Base-by-base conservation (phyloP, 345 rosid species). In the Nasturtium officinale region DNA sequence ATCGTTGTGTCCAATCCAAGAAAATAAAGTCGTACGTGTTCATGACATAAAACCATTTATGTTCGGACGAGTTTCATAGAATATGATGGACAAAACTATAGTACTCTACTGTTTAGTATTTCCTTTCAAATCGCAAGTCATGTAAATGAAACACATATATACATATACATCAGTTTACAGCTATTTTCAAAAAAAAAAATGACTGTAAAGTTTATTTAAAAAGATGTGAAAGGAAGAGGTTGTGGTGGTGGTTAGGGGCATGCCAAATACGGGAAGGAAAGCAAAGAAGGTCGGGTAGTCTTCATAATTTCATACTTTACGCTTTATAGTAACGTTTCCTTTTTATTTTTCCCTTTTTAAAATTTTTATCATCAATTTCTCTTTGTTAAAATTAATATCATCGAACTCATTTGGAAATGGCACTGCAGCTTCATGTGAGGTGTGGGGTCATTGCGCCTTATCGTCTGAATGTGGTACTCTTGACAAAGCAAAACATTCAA, bases 1-100 rank as follows among this genome's bases (percentile, higher is more conserved):
- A 55, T 71, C 59, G 80, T 65, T 57, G 57, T 77, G 76, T 77
- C 80, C 25, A 64, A 65, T 77, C 80, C n/a, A 71, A 71, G 62
- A 50, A 64, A 56, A 55, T 26, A 50, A 33, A 54, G 45, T 35
- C 59, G 65, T 46, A 46, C 48, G 12, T 29, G 50, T 61, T 61
- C 33, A 67, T 75, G 71, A 70, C n/a, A 56, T 55, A 21, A 37
- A 38, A 38, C 55, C 78, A 51, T 50, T 51, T 47, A 67, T 67
- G 67, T 52, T 75, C 20, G 63, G 78, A 42, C 63, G 47, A 75
- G 63, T 61, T 61, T 52, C 45, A 10, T 40, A 21, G 47, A 75
- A 67, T 57, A 60, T 67, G 69, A 56, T 75, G 53, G 69, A 68
- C 40, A 75, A 15, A 35, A 12, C 16, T 32, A 61, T 68, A 29